phyloP scores from a whole-genome alignment of 169 alveolate genomes.

The Plasmodium gonderi region DNA sequence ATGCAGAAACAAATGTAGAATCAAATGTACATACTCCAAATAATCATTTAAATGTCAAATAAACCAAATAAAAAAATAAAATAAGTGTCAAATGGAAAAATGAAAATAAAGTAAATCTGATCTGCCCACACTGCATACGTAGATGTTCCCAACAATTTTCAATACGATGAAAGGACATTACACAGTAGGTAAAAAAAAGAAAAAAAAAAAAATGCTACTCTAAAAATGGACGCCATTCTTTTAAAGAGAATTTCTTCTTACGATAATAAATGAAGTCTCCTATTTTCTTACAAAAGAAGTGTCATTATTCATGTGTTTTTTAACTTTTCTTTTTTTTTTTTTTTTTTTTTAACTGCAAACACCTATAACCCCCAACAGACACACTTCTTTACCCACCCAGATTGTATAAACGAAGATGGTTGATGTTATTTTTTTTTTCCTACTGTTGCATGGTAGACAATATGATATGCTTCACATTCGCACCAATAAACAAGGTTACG shows the following conservation, averaged over 20 bases:
- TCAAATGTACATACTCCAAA: background rate
- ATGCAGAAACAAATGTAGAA: background rate
- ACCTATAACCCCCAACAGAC: background rate
- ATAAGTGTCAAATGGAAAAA: background rate
- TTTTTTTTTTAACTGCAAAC: background rate
- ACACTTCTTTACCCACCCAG: too few relatives aligned
- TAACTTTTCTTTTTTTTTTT: background rate
- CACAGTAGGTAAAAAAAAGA: background rate
- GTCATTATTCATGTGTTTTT: background rate
- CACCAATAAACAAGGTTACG: slow-evolving; percentile 19
- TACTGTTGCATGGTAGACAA: slow-evolving; percentile 57
- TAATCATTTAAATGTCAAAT: background rate
- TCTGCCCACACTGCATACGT: background rate
- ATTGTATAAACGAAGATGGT: slow-evolving; percentile 54
- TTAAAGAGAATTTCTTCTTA: slow-evolving; percentile 2
- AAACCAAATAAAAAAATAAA: background rate
- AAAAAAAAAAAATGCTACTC: background rate
- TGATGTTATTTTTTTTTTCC: slow-evolving; percentile 59
- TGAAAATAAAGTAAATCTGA: background rate
- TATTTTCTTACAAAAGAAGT: background rate
- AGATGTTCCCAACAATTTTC: slow-evolving; percentile 1
- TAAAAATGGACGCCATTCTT: background rate
- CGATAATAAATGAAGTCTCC: background rate
- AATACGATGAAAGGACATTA: slow-evolving; percentile 3
- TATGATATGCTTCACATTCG: slow-evolving; percentile 41